These are phyloP conservation scores for Backusella morwellensis DNA, from an alignment of 192 early-diverging fungal species.

Conservation along the genomic window DNA sequence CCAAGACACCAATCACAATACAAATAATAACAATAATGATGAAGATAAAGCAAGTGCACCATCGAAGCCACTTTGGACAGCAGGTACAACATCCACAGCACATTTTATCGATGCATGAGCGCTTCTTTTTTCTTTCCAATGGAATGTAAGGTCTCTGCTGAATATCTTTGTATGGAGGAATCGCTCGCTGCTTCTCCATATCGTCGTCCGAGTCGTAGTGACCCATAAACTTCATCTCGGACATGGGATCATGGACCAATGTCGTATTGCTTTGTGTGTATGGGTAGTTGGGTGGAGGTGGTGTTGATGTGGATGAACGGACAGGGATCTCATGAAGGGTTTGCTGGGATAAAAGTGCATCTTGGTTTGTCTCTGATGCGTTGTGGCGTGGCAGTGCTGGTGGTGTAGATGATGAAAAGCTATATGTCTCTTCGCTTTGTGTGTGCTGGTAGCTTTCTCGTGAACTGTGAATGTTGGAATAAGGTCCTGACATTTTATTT, in stretches of 20 bases:
- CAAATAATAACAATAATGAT: conserved; percentile 38
- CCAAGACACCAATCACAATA: conserved; percentile 38
- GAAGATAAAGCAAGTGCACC: conserved; percentile 41
- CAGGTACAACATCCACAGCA: conserved; percentile 34
- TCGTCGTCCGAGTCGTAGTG: conserved; percentile 18
- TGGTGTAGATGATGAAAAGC: not conserved
- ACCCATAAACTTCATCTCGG: conserved; percentile 11
- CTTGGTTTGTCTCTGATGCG: not conserved
- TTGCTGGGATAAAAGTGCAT: not conserved
- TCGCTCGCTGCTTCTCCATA: not conserved
- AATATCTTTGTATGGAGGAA: not conserved
- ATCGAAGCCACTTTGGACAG: conserved; percentile 39
- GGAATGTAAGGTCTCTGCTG: not conserved
- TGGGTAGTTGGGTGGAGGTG: not conserved
- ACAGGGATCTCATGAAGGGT: not conserved
- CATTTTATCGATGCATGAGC: conserved; percentile 26
- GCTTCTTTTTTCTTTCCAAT: conserved; percentile 9
- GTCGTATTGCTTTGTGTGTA: not conserved
- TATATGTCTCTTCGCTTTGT: not conserved
- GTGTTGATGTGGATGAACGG: not conserved
- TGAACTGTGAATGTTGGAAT: not conserved
- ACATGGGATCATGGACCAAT: not conserved
- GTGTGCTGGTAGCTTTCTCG: not conserved
- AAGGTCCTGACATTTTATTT: not conserved
- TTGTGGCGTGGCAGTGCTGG: not conserved